Evolutionary conservation across 2,329 filamentous ascomycete species (phyloP).

Genomic region (Monilinia polystroma): DNA sequence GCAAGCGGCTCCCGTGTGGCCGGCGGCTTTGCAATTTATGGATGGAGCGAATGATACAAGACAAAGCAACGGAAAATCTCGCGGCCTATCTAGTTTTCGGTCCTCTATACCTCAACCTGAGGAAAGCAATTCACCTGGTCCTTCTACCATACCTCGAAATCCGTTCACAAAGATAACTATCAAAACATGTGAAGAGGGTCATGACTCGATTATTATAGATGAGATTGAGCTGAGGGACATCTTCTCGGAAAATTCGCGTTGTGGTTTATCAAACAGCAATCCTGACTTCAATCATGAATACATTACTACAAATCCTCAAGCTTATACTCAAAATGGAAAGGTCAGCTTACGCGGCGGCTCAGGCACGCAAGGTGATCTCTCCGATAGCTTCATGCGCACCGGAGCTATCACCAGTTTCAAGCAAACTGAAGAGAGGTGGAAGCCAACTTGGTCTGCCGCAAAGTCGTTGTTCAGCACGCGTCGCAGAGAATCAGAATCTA

Average conservation of each 20-base stretch:
- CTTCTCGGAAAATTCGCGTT: background rate
- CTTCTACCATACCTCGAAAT: background rate
- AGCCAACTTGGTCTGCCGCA: conserved; percentile 16
- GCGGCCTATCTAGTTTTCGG: background rate
- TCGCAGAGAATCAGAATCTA: conserved; percentile 9
- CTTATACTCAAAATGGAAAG: background rate
- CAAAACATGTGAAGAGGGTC: conserved; percentile 16
- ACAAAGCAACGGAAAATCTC: background rate
- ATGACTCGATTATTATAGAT: conserved; percentile 12
- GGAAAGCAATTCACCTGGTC: background rate
- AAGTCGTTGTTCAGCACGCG: background rate
- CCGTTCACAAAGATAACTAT: conserved; percentile 10
- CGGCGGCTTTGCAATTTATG: background rate
- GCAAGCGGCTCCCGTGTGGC: conserved; percentile 8
- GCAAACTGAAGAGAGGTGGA: conserved; percentile 16
- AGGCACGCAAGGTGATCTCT: background rate
- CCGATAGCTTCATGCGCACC: background rate
- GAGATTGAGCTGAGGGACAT: conserved; percentile 11
- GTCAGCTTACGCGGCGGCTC: conserved; percentile 15
- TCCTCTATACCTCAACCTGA: background rate
- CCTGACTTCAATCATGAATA: background rate
- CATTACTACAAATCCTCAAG: background rate
- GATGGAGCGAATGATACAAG: conserved; percentile 5
- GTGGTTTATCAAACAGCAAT: background rate
- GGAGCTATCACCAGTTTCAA: conserved; percentile 17